Base-by-base conservation (phyloP, 2,329 filamentous ascomycete genomes). In the Grosmannia clavigera region DNA sequence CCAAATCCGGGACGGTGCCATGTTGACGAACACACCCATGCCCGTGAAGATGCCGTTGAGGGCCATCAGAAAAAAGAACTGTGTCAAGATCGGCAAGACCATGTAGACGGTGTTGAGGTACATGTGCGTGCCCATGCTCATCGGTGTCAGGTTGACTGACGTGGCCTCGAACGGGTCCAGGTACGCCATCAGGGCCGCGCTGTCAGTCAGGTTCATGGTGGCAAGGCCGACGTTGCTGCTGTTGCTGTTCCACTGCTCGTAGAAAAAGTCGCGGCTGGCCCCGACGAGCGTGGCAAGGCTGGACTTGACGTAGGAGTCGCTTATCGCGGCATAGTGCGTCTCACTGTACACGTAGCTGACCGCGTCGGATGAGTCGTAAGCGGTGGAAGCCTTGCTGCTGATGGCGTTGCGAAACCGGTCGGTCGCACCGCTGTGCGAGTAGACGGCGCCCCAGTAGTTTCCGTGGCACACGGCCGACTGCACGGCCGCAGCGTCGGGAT, bases 91-190 rank as follows among this genome's bases (percentile, higher is more conserved):
- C 1, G 71, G 66, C 57, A 74, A 66, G 40, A 74, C 70, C 16
- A 75, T 72, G 57, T 70, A 69, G 22, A 75, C 64, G 0, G 74
- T 75, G 64, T 76, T 76, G 63, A 71, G 70, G 4, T 74, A 65
- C 11, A 69, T 64, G 14, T 69, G 67, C 0, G 67, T 63, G 27
- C 69, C 72, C 58, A 75, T 73, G 4, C 65, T 66, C 5, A 71
- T 73, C 0, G 71, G 68, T 55, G 63, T 62, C 25, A 73, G 68
- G 52, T 72, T 62, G 35, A 67, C 63, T 25, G 64, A 59, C 1
- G 66, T 66, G 2, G 68, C 63, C 16, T 65, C 60, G 58, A 72
- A 69, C 1, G 74, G 73, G 55, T 72, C 66, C 25, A 73, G 55
- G 22, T 22, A 60, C 5, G 59, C 55, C n/a, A n/a, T 1, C 25